Percentiles rank a stretch among this genome's conserved stretches.
Conservation (phyloP, 2,329 filamentous ascomycete genomes). For the Neobulgaria alba region DNA sequence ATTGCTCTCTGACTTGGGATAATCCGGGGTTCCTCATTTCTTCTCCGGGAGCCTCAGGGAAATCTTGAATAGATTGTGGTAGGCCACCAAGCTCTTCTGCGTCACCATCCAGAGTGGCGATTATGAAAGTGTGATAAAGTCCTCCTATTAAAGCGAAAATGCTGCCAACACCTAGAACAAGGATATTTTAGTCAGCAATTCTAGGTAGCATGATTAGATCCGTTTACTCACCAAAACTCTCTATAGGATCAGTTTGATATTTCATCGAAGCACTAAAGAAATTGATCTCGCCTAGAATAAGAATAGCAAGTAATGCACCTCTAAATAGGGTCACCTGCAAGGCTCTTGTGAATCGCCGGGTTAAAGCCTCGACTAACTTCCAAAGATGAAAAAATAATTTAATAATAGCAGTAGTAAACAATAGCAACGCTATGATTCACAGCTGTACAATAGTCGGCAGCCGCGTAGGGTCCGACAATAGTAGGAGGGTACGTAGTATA, state of each 20-base stretch:
- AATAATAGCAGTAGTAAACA: too few species aligned
- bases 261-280: constrained; percentile 48
- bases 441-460: too few species aligned
- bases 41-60: constrained; percentile 49
- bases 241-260: constrained; percentile 54
- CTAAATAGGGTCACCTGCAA: constrained; percentile 52
- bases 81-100: constrained; percentile 6
- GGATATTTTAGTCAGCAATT: constrained; percentile 20
- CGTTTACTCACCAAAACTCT: constrained; percentile 43
- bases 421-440: too few species aligned
- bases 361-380: constrained; percentile 45
- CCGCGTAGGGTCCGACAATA: too few species aligned
- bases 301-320: constrained; percentile 47
- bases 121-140: constrained; percentile 43
- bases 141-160: constrained; percentile 49
- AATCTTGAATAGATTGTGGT: constrained; percentile 29
- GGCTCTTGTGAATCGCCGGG: constrained; percentile 44
- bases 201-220: neutral
- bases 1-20: constrained; percentile 32
- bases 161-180: constrained; percentile 42
- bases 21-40: constrained; percentile 35
- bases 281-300: constrained; percentile 55
- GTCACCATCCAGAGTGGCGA: constrained; percentile 8
- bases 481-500: too few species aligned
- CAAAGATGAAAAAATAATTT: too few species aligned